A percentile compares a stretch with the other conserved stretches of the same genome.
These are phyloP conservation scores for Smittium culicis DNA, from an alignment of 371 early-diverging fungal species.

Conservation along the genomic window DNA sequence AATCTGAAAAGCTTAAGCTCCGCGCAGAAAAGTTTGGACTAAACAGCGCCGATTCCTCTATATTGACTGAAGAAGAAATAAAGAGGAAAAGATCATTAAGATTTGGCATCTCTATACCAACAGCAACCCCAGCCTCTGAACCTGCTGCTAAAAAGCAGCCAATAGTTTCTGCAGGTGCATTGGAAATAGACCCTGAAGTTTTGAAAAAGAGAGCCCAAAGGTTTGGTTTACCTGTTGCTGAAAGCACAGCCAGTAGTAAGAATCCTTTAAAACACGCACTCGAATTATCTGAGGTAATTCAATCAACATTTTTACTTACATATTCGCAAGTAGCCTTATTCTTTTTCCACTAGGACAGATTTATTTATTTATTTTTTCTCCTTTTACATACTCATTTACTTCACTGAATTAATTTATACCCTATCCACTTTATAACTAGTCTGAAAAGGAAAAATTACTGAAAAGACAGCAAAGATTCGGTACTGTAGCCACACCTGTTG, in stretches of 20 bases:
- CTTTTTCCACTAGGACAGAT: too few relatives aligned
- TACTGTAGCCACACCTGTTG: too few relatives aligned
- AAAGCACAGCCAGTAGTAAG: background rate
- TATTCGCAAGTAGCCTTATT: too few relatives aligned
- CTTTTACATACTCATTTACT: background rate
- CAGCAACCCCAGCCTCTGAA: background rate
- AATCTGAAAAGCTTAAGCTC: background rate
- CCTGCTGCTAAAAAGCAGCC: background rate
- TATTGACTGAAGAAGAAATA: background rate
- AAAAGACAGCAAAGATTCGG: background rate
- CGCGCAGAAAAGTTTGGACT: background rate
- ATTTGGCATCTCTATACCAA: background rate
- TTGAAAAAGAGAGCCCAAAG: slow-evolving; percentile 4
- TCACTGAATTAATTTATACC: background rate
- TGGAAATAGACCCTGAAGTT: slow-evolving; percentile 2
- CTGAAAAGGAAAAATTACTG: background rate
- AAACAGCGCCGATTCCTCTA: background rate
- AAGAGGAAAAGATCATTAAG: background rate
- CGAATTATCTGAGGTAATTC: slow-evolving; percentile 5
- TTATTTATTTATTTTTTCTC: background rate
- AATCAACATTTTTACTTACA: background rate
- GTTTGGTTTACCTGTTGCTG: slow-evolving; percentile 1
- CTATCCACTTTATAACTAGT: too few relatives aligned
- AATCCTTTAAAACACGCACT: background rate
- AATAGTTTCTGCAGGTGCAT: background rate